Evolutionary conservation across 2,329 filamentous ascomycete genomes (phyloP).

Genomic region (Fusarium sp.): DNA sequence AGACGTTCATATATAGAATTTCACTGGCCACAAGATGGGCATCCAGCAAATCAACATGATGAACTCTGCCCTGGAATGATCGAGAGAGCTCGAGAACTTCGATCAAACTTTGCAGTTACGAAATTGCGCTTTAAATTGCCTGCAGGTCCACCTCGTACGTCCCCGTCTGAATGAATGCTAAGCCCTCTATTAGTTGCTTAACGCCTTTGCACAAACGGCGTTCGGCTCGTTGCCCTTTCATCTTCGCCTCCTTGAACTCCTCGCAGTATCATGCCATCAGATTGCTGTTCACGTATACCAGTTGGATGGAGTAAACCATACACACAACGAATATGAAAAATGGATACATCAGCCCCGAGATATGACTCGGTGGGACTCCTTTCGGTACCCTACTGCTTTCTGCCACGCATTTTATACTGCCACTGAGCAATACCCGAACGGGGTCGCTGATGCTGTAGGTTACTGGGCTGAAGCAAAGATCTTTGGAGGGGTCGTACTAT

Average conservation of each 20-base stretch:
- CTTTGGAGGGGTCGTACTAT: conserved; percentile 15
- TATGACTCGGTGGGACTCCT: background rate
- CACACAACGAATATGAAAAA: background rate
- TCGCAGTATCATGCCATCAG: conserved; percentile 1
- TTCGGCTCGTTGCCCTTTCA: background rate
- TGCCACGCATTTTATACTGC: background rate
- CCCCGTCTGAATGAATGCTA: background rate
- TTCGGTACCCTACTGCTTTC: conserved; percentile 5
- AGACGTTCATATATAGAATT: background rate
- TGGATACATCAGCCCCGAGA: conserved; percentile 2
- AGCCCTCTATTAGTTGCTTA: background rate
- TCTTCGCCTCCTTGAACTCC: background rate
- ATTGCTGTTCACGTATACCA: conserved; percentile 2
- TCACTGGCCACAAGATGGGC: background rate
- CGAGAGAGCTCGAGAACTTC: background rate
- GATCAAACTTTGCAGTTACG: background rate
- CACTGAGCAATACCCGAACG: conserved; percentile 10
- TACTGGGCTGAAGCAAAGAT: conserved; percentile 26
- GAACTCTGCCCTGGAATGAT: background rate
- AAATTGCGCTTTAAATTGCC: background rate
- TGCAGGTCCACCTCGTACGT: background rate
- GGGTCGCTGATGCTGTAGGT: conserved; percentile 3
- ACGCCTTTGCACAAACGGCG: background rate
- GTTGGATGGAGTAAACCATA: background rate
- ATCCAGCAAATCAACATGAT: background rate